These are phyloP conservation scores for Alternaria tenuissima DNA, from an alignment of 2,329 filamentous ascomycete genomes.

Conservation along the genomic window DNA sequence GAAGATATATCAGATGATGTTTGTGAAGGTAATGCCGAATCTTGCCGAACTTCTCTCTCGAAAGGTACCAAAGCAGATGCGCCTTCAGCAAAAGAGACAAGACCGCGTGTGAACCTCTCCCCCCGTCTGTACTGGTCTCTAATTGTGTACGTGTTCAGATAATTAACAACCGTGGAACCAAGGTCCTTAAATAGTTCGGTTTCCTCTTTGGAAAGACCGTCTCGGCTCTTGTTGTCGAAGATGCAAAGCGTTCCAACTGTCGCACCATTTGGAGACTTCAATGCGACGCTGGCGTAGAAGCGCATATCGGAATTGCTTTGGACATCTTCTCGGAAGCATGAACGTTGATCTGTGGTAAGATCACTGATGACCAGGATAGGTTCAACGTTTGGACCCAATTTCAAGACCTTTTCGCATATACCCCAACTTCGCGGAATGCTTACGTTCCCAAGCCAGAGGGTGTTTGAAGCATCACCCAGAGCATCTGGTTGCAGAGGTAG, in stretches of 20 bases:
- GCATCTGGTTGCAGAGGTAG: constrained; percentile 30
- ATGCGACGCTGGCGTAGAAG: constrained; percentile 42
- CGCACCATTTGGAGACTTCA: constrained; percentile 33
- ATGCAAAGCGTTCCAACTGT: constrained; percentile 38
- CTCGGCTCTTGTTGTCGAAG: constrained; percentile 32
- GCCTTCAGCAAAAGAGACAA: constrained; percentile 43
- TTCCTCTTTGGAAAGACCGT: constrained; percentile 24
- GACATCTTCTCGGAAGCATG: not conserved
- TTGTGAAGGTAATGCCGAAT: not conserved
- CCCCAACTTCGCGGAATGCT: constrained; percentile 40
- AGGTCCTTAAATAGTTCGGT: constrained; percentile 32
- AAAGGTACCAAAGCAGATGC: constrained; percentile 31
- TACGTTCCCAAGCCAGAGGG: constrained; percentile 42
- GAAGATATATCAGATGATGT: constrained; percentile 1
- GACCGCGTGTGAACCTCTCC: constrained; percentile 43
- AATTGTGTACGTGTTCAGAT: constrained; percentile 39
- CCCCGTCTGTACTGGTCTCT: constrained; percentile 36
- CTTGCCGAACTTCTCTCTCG: constrained; percentile 4
- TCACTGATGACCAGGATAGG: constrained; percentile 23
- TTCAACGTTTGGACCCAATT: not conserved
- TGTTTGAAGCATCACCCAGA: constrained; percentile 10
- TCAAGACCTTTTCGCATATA: constrained; percentile 35
- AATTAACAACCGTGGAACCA: constrained; percentile 34
- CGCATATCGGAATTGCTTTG: constrained; percentile 10
- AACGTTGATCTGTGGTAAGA: not conserved